Conservation (phyloP, 2,329 filamentous ascomycete species). For the Stachybotrys elegans region DNA sequence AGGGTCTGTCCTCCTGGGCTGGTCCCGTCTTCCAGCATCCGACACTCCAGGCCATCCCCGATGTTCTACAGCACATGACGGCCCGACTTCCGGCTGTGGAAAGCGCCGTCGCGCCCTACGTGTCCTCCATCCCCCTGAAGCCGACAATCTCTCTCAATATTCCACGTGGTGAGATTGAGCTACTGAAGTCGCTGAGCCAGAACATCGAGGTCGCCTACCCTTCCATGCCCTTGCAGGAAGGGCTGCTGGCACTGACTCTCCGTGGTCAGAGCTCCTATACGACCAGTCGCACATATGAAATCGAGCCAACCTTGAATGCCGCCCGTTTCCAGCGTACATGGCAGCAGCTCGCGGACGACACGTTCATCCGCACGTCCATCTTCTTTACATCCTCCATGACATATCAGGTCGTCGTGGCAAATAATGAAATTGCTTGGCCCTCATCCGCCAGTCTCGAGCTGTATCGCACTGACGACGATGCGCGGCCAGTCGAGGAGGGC, state of each 20-base stretch:
- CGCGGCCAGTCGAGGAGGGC: not conserved
- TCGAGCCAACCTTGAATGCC: not conserved
- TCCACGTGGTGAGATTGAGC: not conserved
- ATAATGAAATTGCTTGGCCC: not conserved
- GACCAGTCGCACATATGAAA: not conserved
- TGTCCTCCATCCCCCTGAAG: not conserved
- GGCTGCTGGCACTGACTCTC: not conserved
- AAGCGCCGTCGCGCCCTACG: not conserved
- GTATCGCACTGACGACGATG: not conserved
- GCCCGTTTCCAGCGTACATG: not conserved
- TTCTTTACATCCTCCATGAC: not conserved
- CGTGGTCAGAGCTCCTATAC: not conserved
- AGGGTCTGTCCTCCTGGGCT: slow-evolving; percentile 1
- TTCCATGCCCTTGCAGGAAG: not conserved
- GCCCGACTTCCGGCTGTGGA: not conserved
- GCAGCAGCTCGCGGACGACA: not conserved
- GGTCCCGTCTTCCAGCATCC: slow-evolving; percentile 3
- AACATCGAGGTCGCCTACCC: not conserved
- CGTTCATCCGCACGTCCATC: not conserved
- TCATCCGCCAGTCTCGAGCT: not conserved
- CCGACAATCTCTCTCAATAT: not conserved
- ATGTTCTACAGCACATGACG: not conserved
- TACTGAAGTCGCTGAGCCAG: not conserved
- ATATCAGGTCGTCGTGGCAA: not conserved
- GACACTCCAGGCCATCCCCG: not conserved